Evolutionary conservation across 2,329 filamentous ascomycete species (phyloP).

Genomic region (Coniosporium tulheliwenetii): DNA sequence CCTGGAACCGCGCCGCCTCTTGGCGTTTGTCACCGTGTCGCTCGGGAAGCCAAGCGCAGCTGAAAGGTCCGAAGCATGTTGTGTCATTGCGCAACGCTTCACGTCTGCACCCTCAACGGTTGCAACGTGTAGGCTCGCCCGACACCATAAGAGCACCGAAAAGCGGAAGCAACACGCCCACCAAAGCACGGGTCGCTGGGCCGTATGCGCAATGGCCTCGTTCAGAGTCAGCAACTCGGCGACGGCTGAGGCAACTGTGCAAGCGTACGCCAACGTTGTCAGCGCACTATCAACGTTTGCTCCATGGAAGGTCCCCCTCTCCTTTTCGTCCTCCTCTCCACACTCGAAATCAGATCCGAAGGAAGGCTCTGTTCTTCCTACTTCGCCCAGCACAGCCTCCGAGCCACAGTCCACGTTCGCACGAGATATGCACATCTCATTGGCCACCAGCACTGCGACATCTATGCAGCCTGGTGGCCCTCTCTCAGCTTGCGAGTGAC

Average conservation of each 20-base stretch:
- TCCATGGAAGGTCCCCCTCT: slow-evolving; percentile 44
- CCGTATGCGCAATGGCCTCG: slow-evolving; percentile 35
- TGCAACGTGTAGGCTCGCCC: slow-evolving; percentile 20
- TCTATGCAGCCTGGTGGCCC: slow-evolving; percentile 35
- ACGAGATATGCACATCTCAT: slow-evolving; percentile 33
- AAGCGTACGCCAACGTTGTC: slow-evolving; percentile 46
- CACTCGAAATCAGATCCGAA: slow-evolving; percentile 12
- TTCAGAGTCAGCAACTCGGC: slow-evolving; percentile 41
- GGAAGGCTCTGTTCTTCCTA: slow-evolving; percentile 19
- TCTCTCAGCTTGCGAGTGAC: slow-evolving; percentile 25
- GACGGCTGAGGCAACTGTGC: slow-evolving; percentile 42
- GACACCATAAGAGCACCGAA: slow-evolving; percentile 25
- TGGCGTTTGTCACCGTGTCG: slow-evolving; percentile 47
- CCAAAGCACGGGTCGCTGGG: slow-evolving; percentile 18
- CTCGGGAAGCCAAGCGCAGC: slow-evolving; percentile 42
- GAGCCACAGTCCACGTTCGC: slow-evolving; percentile 19
- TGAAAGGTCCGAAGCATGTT: slow-evolving; percentile 30
- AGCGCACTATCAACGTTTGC: slow-evolving; percentile 47
- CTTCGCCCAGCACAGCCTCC: slow-evolving; percentile 20
- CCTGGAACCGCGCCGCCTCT: slow-evolving; percentile 47
- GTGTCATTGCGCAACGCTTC: neutral
- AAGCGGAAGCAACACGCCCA: slow-evolving; percentile 32
- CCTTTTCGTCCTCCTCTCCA: slow-evolving; percentile 32
- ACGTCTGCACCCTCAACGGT: slow-evolving; percentile 2
- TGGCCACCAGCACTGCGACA: slow-evolving; percentile 33